Conservation (phyloP, 257 asterid genomes). For the Ocimum tenuiflorum region DNA sequence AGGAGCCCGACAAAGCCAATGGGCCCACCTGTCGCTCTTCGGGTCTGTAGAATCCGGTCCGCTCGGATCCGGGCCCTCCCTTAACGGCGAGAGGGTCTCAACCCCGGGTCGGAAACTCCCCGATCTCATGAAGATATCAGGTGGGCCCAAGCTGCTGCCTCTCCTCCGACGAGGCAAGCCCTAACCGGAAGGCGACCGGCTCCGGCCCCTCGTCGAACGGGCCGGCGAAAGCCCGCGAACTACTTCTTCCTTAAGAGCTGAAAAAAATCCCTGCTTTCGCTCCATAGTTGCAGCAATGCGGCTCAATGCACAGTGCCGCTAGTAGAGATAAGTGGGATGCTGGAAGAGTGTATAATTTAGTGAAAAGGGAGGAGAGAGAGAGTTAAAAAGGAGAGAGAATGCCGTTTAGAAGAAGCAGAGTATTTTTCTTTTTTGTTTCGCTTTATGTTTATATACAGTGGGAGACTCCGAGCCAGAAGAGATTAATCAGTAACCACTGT, state of each 20-base stretch:
- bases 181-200: slow-evolving; percentile 58
- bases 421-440: slow-evolving; percentile 14
- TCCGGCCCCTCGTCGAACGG: slow-evolving; percentile 46
- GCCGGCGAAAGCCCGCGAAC: slow-evolving; percentile 66
- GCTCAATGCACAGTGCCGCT: background rate
- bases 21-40: slow-evolving; percentile 50
- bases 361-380: background rate
- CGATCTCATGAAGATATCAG: slow-evolving; percentile 52
- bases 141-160: slow-evolving; percentile 33
- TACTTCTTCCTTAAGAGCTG: slow-evolving; percentile 58
- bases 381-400: slow-evolving; percentile 13
- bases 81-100: slow-evolving; percentile 55
- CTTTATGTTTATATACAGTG: slow-evolving; percentile 15
- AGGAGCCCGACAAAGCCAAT: slow-evolving; percentile 70
- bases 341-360: background rate
- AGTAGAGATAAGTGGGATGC: background rate
- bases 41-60: slow-evolving; percentile 42
- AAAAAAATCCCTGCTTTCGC: slow-evolving; percentile 57
- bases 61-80: slow-evolving; percentile 76
- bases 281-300: slow-evolving; percentile 40
- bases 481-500: background rate
- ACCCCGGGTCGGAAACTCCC: slow-evolving; percentile 50
- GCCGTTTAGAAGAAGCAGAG: slow-evolving; percentile 34
- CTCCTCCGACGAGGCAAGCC: slow-evolving; percentile 52
- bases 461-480: background rate